These are phyloP conservation scores for Beauveria asiatica DNA, from an alignment of 2,329 filamentous ascomycete species.

Conservation along the genomic window DNA sequence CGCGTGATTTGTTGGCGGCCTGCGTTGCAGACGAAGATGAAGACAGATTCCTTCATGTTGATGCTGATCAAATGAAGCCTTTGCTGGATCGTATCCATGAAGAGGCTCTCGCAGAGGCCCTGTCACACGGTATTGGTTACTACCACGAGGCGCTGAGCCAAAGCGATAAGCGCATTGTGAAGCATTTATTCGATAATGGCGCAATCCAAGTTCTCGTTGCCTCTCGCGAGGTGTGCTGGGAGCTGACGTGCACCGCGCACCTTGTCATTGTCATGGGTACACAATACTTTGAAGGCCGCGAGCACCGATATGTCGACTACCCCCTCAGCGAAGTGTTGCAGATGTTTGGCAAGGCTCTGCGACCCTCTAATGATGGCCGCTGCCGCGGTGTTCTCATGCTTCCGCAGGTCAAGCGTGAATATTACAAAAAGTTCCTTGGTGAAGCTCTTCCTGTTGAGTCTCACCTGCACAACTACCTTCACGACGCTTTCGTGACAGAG, in stretches of 20 bases:
- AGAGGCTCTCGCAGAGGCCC: conserved; percentile 74
- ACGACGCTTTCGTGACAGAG: conserved; percentile 94
- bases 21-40: conserved; percentile 86
- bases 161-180: conserved; percentile 88
- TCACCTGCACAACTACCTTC: conserved; percentile 81
- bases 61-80: conserved; percentile 71
- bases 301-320: conserved; percentile 96
- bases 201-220: conserved; percentile 76
- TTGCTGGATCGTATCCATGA: conserved; percentile 80
- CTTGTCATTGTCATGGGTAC: conserved; percentile 96
- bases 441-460: conserved; percentile 95
- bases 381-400: conserved; percentile 95
- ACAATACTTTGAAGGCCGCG: conserved; percentile 91
- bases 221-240: conserved; percentile 89
- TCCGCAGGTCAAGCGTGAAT: conserved; percentile 86
- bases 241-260: conserved; percentile 79
- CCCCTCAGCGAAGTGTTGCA: conserved; percentile 88
- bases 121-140: conserved; percentile 92
- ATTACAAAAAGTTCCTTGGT: conserved; percentile 97
- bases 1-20: conserved; percentile 78
- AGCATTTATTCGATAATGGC: conserved; percentile 81
- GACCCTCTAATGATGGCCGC: conserved; percentile 67
- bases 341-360: conserved; percentile 93
- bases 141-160: conserved; percentile 88
- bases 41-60: conserved; percentile 83